Conservation (phyloP, 1,139 yeast species). For the Blastobotrys elegans region DNA sequence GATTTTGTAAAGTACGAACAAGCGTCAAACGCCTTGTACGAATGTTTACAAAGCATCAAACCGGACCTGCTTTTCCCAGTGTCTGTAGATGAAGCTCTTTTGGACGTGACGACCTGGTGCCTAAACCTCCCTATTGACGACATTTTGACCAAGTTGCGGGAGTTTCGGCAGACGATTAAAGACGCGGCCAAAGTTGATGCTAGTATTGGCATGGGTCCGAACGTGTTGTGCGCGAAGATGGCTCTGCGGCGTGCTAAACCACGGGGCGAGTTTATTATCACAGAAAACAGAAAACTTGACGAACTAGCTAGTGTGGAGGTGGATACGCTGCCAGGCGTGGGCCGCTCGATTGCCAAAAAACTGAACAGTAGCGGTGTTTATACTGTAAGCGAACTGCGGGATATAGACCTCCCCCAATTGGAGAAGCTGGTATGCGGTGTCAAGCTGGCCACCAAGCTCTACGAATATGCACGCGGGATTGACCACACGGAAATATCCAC, state of each 20-base stretch:
- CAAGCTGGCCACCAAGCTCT: constrained; percentile 63
- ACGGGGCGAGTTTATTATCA: constrained; percentile 48
- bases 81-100: constrained; percentile 83
- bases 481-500: constrained; percentile 52
- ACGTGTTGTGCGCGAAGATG: constrained; percentile 74
- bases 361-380: constrained; percentile 33
- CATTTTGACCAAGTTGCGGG: constrained; percentile 29
- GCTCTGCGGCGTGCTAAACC: constrained; percentile 79
- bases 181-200: constrained; percentile 55
- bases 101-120: constrained; percentile 54
- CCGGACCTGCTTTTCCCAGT: constrained; percentile 73
- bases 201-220: constrained; percentile 71
- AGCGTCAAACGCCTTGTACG: constrained; percentile 53
- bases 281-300: constrained; percentile 13
- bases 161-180: constrained; percentile 44
- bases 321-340: constrained; percentile 80
- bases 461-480: constrained; percentile 56
- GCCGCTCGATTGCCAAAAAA: constrained; percentile 47
- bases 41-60: constrained; percentile 34
- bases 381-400: constrained; percentile 39
- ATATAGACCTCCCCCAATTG: constrained; percentile 38
- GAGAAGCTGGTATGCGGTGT: constrained; percentile 49
- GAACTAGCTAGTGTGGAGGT: constrained; percentile 43
- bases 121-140: constrained; percentile 1
- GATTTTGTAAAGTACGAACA: constrained; percentile 70